A percentile compares a stretch with the other conserved stretches of the same genome.
These are phyloP conservation scores for Thielaviopsis euricoi DNA, from an alignment of 2,329 filamentous ascomycete species.

Conservation along the genomic window DNA sequence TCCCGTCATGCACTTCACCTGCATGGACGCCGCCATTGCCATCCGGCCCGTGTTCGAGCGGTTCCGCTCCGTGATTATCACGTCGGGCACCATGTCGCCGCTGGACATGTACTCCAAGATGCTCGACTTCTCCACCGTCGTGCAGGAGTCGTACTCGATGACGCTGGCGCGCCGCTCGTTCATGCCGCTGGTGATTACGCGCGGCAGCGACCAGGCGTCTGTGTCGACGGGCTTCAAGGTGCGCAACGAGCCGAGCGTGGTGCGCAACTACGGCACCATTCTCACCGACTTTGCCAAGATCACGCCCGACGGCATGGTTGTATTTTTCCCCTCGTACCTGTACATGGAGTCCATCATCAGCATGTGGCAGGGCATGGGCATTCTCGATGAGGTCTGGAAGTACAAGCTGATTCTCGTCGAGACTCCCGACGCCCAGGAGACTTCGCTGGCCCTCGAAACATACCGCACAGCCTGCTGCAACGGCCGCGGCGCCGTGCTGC, in stretches of 20 bases:
- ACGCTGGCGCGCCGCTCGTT: slow-evolving; percentile 90
- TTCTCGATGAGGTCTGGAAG: slow-evolving; percentile 95
- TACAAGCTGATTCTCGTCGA: slow-evolving; percentile 97
- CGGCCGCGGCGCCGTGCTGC: slow-evolving; percentile 76
- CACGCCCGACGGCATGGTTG: slow-evolving; percentile 93
- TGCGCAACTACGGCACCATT: slow-evolving; percentile 87
- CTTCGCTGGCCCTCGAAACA: slow-evolving; percentile 83
- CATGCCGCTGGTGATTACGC: slow-evolving; percentile 90
- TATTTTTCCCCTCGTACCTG: slow-evolving; percentile 95
- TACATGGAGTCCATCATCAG: slow-evolving; percentile 99
- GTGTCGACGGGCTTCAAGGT: slow-evolving; percentile 92
- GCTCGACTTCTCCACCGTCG: slow-evolving; percentile 80
- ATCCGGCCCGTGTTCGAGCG: slow-evolving; percentile 96
- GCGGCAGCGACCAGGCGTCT: slow-evolving; percentile 83
- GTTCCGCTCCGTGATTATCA: slow-evolving; percentile 96
- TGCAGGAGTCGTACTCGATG: slow-evolving; percentile 96
- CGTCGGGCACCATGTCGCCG: slow-evolving; percentile 89
- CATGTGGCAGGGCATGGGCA: slow-evolving; percentile 98
- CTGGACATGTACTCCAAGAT: slow-evolving; percentile 99
- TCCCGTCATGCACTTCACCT: slow-evolving; percentile 92
- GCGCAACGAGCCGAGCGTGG: slow-evolving; percentile 88
- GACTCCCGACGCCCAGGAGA: slow-evolving; percentile 94
- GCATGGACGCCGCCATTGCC: slow-evolving; percentile 89
- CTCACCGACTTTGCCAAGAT: slow-evolving; percentile 91
- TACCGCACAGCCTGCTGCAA: slow-evolving; percentile 97